Evolutionary conservation across 2,329 filamentous ascomycete species (phyloP).

Genomic region (Aschersonia sp.): DNA sequence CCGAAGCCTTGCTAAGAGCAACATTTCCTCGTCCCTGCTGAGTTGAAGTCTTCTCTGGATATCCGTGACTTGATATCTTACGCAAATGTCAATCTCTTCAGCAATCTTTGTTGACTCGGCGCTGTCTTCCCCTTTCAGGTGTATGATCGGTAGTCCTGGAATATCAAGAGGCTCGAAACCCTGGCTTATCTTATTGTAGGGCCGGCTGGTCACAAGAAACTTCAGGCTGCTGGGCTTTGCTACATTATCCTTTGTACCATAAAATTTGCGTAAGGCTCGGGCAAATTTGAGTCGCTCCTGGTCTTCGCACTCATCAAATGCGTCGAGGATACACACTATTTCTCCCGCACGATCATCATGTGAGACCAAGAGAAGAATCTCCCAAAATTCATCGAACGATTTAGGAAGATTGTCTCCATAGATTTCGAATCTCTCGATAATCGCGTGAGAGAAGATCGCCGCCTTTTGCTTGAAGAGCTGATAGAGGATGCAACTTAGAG

Average conservation of each 20-base stretch:
- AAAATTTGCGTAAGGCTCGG: background rate
- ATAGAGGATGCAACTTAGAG: slow-evolving; percentile 20
- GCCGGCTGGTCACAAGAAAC: background rate
- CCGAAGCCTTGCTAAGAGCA: slow-evolving; percentile 5
- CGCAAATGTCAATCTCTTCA: background rate
- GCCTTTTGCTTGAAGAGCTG: slow-evolving; percentile 18
- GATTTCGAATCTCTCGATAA: slow-evolving; percentile 6
- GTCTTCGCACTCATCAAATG: background rate
- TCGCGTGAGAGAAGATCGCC: slow-evolving; percentile 8
- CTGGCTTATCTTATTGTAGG: background rate
- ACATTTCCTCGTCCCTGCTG: slow-evolving; percentile 1
- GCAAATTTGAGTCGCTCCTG: background rate
- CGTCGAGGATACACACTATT: background rate
- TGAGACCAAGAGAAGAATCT: background rate
- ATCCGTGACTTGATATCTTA: slow-evolving; percentile 6
- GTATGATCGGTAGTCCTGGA: background rate
- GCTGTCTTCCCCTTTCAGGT: background rate
- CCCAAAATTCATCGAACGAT: background rate
- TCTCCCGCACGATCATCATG: background rate
- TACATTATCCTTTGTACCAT: background rate
- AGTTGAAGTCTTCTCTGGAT: slow-evolving; percentile 5
- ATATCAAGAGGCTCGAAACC: background rate
- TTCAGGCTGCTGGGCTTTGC: background rate
- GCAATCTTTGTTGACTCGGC: background rate
- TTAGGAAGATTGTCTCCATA: background rate